phyloP scores from a whole-genome alignment of 768 basidiomycete species.

The Polyporus arcularius region DNA sequence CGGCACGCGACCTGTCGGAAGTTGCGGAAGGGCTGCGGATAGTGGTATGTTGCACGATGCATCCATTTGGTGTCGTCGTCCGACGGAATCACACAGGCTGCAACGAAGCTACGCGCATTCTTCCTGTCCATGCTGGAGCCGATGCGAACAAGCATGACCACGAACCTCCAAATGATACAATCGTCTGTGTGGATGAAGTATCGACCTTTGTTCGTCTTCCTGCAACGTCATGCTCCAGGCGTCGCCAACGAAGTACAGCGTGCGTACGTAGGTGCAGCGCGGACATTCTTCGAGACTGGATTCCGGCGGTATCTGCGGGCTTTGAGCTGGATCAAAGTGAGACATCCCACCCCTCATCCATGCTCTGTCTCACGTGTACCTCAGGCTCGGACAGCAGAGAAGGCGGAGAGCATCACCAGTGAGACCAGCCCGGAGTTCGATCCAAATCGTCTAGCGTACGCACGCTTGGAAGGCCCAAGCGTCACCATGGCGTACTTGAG shows the following conservation, averaged over 20 bases:
- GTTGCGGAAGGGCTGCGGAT: slow-evolving; percentile 86
- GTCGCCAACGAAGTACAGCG: slow-evolving; percentile 89
- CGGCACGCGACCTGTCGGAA: slow-evolving; percentile 79
- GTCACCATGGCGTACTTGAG: slow-evolving; percentile 86
- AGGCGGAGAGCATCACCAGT: slow-evolving; percentile 60
- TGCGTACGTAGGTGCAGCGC: slow-evolving; percentile 79
- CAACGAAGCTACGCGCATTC: slow-evolving; percentile 85
- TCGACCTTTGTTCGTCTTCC: slow-evolving; percentile 76
- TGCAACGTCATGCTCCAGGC: slow-evolving; percentile 77
- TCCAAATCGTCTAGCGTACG: slow-evolving; percentile 60
- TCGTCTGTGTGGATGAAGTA: slow-evolving; percentile 85
- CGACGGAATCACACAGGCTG: slow-evolving; percentile 53
- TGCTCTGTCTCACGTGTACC: not conserved
- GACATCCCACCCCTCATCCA: slow-evolving; percentile 4
- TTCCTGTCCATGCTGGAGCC: slow-evolving; percentile 84
- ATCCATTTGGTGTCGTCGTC: not conserved
- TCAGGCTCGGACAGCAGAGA: slow-evolving; percentile 71
- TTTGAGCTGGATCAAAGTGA: slow-evolving; percentile 76
- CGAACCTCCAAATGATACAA: slow-evolving; percentile 93
- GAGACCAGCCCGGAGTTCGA: slow-evolving; percentile 44
- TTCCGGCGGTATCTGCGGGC: slow-evolving; percentile 88
- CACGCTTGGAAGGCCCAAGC: slow-evolving; percentile 77
- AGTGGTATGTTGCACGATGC: slow-evolving; percentile 50
- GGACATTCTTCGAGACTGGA: slow-evolving; percentile 94
- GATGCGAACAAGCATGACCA: slow-evolving; percentile 79